Percentiles rank a stretch among this genome's conserved stretches.
Evolutionary conservation across 495 filamentous ascomycete species (phyloP).

Genomic region (Pyrenula aspistea): DNA sequence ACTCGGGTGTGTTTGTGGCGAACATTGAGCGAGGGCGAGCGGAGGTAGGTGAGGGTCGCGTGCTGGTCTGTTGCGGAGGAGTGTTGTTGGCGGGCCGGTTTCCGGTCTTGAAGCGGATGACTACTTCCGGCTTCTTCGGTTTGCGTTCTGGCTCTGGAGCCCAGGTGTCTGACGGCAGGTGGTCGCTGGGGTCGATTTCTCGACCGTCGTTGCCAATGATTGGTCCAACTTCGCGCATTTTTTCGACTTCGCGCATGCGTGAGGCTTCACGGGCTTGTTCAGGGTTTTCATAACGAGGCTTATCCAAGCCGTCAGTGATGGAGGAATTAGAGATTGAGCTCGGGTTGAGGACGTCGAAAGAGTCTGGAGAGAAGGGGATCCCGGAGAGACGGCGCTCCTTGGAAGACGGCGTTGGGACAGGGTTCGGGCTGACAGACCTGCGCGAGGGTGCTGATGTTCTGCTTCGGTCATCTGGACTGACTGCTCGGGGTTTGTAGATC

Average conservation of each 20-base stretch:
- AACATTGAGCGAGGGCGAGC: constrained; percentile 18
- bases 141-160: constrained; percentile 87
- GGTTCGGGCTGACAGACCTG: constrained; percentile 70
- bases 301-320: constrained; percentile 17
- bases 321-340: constrained; percentile 21
- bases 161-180: constrained; percentile 82
- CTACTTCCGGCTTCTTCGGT: constrained; percentile 43
- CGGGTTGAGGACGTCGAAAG: constrained; percentile 41
- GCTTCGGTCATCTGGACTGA: constrained; percentile 51
- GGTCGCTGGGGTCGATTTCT: constrained; percentile 85
- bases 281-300: constrained; percentile 29
- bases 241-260: constrained; percentile 21
- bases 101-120: constrained; percentile 38
- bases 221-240: constrained; percentile 26
- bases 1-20: constrained; percentile 7
- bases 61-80: constrained; percentile 8
- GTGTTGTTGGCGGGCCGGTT: constrained; percentile 32
- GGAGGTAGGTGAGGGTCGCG: constrained; percentile 3
- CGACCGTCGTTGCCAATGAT: constrained; percentile 78
- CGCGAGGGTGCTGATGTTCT: constrained; percentile 31
- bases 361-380: constrained; percentile 81
- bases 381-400: constrained; percentile 43
- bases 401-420: constrained; percentile 29
- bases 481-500: constrained; percentile 16
- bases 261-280: constrained; percentile 27